These are phyloP conservation scores for Sclerotinia spermophila DNA, from an alignment of 2,329 filamentous ascomycete species.

Conservation along the genomic window DNA sequence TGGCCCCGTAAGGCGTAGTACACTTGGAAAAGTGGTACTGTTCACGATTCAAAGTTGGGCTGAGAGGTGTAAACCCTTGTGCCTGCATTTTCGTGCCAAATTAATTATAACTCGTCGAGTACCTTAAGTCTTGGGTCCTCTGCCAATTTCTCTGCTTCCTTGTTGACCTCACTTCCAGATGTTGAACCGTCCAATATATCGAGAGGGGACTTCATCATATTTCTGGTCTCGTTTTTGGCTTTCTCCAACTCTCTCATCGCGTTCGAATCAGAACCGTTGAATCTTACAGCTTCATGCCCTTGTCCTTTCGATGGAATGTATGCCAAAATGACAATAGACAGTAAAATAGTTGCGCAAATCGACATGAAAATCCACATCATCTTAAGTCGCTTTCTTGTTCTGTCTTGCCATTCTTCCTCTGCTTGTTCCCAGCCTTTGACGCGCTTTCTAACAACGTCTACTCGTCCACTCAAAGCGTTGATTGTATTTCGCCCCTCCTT, in stretches of 20 bases:
- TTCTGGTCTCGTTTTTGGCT: slow-evolving; percentile 25
- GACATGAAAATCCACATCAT: slow-evolving; percentile 60
- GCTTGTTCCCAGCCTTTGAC: slow-evolving; percentile 66
- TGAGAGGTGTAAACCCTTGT: slow-evolving; percentile 2
- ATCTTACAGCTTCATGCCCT: slow-evolving; percentile 14
- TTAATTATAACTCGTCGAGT: slow-evolving; percentile 36
- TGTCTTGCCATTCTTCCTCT: slow-evolving; percentile 66
- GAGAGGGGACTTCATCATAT: slow-evolving; percentile 20
- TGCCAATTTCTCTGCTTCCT: slow-evolving; percentile 20
- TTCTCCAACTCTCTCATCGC: slow-evolving; percentile 26
- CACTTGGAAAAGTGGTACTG: slow-evolving; percentile 2
- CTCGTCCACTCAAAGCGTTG: slow-evolving; percentile 55
- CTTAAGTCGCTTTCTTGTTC: slow-evolving; percentile 59
- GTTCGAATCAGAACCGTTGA: slow-evolving; percentile 24
- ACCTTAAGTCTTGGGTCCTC: slow-evolving; percentile 34
- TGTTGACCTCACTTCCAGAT: slow-evolving; percentile 13
- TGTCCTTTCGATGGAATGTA: slow-evolving; percentile 22
- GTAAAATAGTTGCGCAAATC: slow-evolving; percentile 42
- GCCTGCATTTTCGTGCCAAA: neutral
- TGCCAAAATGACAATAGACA: slow-evolving; percentile 43
- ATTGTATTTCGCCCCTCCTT: slow-evolving; percentile 57
- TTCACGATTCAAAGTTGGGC: neutral
- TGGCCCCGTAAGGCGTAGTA: neutral
- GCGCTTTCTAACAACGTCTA: slow-evolving; percentile 59
- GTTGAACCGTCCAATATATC: slow-evolving; percentile 23